Conservation (phyloP, 345 rosid species). For the Brassica juncea region DNA sequence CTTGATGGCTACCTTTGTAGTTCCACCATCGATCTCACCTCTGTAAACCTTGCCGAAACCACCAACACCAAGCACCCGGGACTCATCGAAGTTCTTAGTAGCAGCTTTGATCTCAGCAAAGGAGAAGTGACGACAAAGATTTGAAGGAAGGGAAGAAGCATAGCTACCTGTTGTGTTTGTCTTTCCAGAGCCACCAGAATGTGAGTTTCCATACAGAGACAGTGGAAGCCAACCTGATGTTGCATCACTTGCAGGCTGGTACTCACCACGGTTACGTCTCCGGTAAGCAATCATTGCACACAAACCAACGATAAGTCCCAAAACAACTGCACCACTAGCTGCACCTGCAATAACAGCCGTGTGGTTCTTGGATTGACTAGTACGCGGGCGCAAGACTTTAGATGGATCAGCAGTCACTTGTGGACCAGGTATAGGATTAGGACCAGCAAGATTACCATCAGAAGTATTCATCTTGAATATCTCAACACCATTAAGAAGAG, state of each 20-base stretch:
- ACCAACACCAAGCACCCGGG: constrained; percentile 89
- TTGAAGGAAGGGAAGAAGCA: constrained; percentile 92
- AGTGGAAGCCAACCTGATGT: constrained; percentile 86
- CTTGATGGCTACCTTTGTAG: constrained; percentile 93
- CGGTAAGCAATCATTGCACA: not conserved
- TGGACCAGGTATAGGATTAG: not conserved
- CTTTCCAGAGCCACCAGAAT: constrained; percentile 69
- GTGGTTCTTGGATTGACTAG: not conserved
- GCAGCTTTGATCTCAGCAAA: constrained; percentile 94
- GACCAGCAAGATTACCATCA: not conserved
- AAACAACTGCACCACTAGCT: constrained; percentile 48
- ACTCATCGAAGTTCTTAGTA: constrained; percentile 91
- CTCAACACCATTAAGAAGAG: not conserved
- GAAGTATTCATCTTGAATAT: not conserved
- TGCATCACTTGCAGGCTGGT: constrained; percentile 14
- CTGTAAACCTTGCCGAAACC: constrained; percentile 98
- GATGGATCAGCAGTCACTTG: not conserved
- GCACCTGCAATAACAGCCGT: constrained; percentile 32
- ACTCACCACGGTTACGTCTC: constrained; percentile 46
- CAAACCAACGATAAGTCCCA: not conserved
- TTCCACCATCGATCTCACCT: constrained; percentile 87
- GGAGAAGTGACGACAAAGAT: constrained; percentile 96
- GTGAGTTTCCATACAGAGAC: constrained; percentile 93
- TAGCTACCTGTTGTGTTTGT: constrained; percentile 65
- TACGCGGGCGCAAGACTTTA: not conserved